Base-by-base conservation (phyloP, 805 yeast species). In the Maudiozyma serrabonitensis region DNA sequence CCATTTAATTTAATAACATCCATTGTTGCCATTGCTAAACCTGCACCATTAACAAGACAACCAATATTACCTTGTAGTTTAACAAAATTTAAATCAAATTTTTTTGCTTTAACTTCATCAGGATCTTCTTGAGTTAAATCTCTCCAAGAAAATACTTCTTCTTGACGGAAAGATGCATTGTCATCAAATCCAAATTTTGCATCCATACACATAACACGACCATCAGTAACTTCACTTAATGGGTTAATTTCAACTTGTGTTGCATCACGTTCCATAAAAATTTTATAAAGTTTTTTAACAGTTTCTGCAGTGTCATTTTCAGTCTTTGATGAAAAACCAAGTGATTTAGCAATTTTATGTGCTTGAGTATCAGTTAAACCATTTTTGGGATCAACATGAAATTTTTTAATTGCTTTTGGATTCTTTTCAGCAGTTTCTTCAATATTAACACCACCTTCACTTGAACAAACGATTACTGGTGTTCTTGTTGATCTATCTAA, bases 1-100 rank as follows among this genome's bases (percentile, higher is more conserved):
- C 98, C 97, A 75, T 89, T 87, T 63, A 93, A 81, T 76, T 93
- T 89, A 76, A 93, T 88, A 69, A 95, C 95, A 73, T 93, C 99
- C 97, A 93, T 90, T 58, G 99, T 93, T 62, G 99, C 99, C 99
- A 93, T 93, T 64, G 99, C 99, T 69, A 93, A 80, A 72, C 99
- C 99, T 52, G 99, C 99, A 77, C 99, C 99, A 73, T 93, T 93
- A 69, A 93, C 99, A 55, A 93, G 78, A 77, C 96, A 91, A 63
- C 99, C 99, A 67, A 93, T 91, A 79, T 89, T 87, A 73, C 99
- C 99, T 67, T 91, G 95, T 68, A 93, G 82, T 76, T 93, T 93
- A 76, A 93, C 95, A 72, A 91, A 93, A 77, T 93, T 93, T 66
- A 93, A 80, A 63, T 89, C 93, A 65, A 81, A 84, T 70, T 87